phyloP scores from a whole-genome alignment of 2,329 filamentous ascomycete species.

The Aspergillus clavatus region DNA sequence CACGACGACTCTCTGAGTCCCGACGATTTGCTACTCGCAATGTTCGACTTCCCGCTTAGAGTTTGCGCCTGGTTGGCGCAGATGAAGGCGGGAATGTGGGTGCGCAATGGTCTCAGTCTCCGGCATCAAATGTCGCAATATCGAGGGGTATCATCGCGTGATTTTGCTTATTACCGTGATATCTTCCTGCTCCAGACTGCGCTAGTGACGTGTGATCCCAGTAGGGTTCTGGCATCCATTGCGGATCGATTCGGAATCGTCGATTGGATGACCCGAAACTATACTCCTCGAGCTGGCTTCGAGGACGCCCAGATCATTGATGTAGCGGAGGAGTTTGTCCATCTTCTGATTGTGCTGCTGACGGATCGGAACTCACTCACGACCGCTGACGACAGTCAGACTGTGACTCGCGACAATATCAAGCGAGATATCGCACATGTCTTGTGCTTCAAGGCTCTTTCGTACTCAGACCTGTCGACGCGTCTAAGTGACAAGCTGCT shows the following conservation, averaged over 20 bases:
- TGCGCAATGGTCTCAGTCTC: conserved; percentile 92
- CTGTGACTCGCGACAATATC: conserved; percentile 64
- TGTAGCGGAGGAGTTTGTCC: conserved; percentile 91
- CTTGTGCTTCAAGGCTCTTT: conserved; percentile 91
- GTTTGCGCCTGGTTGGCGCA: conserved; percentile 96
- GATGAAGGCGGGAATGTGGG: conserved; percentile 98
- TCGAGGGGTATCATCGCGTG: conserved; percentile 78
- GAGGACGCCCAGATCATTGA: conserved; percentile 88
- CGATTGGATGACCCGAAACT: conserved; percentile 80
- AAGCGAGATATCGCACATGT: conserved; percentile 88
- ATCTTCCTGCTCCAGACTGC: conserved; percentile 91
- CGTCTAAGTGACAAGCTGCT: conserved; percentile 85
- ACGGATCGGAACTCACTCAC: conserved; percentile 77
- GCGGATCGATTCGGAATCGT: conserved; percentile 87
- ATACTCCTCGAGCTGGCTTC: conserved; percentile 67
- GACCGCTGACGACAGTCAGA: conserved; percentile 32
- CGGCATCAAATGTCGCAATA: conserved; percentile 94
- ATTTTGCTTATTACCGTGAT: conserved; percentile 90
- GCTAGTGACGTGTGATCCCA: conserved; percentile 77
- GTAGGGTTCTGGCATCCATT: conserved; percentile 78
- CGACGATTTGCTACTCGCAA: conserved; percentile 77
- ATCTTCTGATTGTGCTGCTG: conserved; percentile 83
- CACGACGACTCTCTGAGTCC: conserved; percentile 52
- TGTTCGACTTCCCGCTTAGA: conserved; percentile 88
- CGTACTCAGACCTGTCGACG: conserved; percentile 83